Base-by-base conservation (phyloP, 2,329 filamentous ascomycete genomes). In the Colletotrichum camelliae region DNA sequence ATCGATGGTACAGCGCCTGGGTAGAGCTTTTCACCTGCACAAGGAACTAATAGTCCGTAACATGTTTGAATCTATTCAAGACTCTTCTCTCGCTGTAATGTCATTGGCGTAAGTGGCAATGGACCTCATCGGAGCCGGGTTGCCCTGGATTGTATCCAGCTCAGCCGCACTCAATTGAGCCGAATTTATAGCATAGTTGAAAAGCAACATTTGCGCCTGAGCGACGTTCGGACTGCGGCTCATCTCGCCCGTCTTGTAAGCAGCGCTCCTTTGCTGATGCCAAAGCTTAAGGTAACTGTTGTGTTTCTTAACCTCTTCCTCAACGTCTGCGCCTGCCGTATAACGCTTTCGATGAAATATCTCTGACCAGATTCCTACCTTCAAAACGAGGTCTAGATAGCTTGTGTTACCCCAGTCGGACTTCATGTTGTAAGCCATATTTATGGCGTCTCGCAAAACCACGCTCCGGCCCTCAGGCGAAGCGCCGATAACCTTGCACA, bases 341-440 rank as follows among this genome's bases (percentile, higher is more conserved):
- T 13, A 52, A 52, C 43, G 43, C 10, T 7, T 52, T 21, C 43
- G 43, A 3, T 52, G 43, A 52, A 52, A 21, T 3, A 52, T 52
- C n/a, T 52, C n/a, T 13, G 12, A 52, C 43, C 43, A 52, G n/a
- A 52, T 21, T 13, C n/a, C n/a, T 52, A 7, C 43, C 10, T 7
- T 52, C 1, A 52, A 52, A 52, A 52, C 10, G 43, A 52, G 4
- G n/a, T 24, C 1, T 21, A 4, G 10, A 24, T 52, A 4, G 43
- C 4, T 1, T 21, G 18, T 0, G 43, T 13, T 2, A 10, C 5
- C 5, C 43, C 1, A 0, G 18, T 21, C n/a, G 43, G 12, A 7
- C 4, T 13, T 15, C 6, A 7, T 52, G n/a, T 21, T 0, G 43
- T 7, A 4, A 2, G 43, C 10, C 43, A 7, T 1, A 0, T 52